Percentiles rank a stretch among this genome's conserved stretches.
Conservation (phyloP, 2,329 filamentous ascomycete genomes). For the Cyphellophora attinorum region DNA sequence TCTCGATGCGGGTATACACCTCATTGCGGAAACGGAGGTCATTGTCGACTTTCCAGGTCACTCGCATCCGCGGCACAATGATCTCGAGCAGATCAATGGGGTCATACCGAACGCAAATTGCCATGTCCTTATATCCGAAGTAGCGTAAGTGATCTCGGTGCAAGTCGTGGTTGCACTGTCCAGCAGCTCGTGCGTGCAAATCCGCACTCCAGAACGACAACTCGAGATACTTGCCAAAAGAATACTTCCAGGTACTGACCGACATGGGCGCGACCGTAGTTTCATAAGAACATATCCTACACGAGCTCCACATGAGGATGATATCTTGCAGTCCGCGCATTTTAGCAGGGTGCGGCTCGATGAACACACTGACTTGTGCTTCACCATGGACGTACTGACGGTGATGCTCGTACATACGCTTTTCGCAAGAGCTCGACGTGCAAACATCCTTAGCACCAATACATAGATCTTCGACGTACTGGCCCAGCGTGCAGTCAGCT, state of each 20-base stretch:
- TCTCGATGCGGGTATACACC: conserved; percentile 70
- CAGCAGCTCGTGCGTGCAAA: conserved; percentile 57
- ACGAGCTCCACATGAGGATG: conserved; percentile 97
- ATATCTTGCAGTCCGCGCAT: conserved; percentile 58
- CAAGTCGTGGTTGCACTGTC: conserved; percentile 80
- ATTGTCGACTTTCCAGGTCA: conserved; percentile 97
- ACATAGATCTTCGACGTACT: conserved; percentile 89
- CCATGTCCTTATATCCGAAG: conserved; percentile 79
- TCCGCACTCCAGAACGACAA: conserved; percentile 90
- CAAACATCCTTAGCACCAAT: conserved; percentile 67
- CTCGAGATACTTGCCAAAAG: conserved; percentile 96
- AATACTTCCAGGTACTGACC: conserved; percentile 92
- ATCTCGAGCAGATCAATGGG: conserved; percentile 88
- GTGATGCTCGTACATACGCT: conserved; percentile 84
- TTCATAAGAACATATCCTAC: conserved; percentile 83
- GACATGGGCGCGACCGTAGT: conserved; percentile 88
- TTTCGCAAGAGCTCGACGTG: conserved; percentile 73
- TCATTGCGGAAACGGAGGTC: conserved; percentile 90
- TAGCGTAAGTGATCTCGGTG: conserved; percentile 87
- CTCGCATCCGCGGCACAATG: conserved; percentile 75
- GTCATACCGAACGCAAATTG: conserved; percentile 85
- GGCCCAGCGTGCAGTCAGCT: conserved; percentile 83
- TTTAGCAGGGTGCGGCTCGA: conserved; percentile 64
- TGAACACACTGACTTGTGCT: conserved; percentile 82
- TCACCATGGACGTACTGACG: conserved; percentile 95